These are phyloP conservation scores for Suillus clintonianus DNA, from an alignment of 768 basidiomycete species.

Conservation along the genomic window DNA sequence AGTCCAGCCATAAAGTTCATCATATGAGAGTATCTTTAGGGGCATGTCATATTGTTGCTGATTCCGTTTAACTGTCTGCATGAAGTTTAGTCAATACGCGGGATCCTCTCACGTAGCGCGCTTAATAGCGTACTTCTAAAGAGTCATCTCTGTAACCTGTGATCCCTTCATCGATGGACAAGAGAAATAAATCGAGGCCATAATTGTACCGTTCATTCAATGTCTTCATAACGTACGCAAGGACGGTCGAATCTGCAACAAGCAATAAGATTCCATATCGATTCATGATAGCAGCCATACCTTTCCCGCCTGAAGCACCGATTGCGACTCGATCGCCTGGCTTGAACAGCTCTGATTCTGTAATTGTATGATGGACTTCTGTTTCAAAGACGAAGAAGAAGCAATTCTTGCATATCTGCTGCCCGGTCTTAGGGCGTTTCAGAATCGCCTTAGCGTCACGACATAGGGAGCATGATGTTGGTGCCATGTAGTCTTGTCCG, in stretches of 20 bases:
- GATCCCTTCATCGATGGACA: constrained; percentile 98
- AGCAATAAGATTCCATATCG: constrained; percentile 4
- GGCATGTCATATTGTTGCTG: constrained; percentile 94
- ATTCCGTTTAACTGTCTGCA: constrained; percentile 95
- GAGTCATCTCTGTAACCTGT: constrained; percentile 98
- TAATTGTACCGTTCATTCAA: constrained; percentile 94
- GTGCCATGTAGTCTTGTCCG: constrained; percentile 57
- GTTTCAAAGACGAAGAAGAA: constrained; percentile 98
- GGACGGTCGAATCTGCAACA: constrained; percentile 87
- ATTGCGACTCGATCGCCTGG: constrained; percentile 93
- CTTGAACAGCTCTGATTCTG: constrained; percentile 78
- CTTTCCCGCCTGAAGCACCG: constrained; percentile 98
- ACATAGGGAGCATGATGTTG: constrained; percentile 78
- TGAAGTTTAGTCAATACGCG: not conserved
- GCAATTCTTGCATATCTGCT: constrained; percentile 95
- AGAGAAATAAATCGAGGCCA: constrained; percentile 84
- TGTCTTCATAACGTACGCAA: constrained; percentile 95
- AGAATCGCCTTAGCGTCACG: constrained; percentile 78
- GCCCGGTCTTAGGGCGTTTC: constrained; percentile 94
- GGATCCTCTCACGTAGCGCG: not conserved
- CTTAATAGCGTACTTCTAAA: constrained; percentile 62
- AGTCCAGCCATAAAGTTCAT: constrained; percentile 98
- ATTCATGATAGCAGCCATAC: constrained; percentile 39
- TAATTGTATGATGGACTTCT: constrained; percentile 96
- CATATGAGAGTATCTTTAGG: constrained; percentile 93